Evolutionary conservation across 306 rosid species (phyloP).

Genomic region (Neltuma alba): DNA sequence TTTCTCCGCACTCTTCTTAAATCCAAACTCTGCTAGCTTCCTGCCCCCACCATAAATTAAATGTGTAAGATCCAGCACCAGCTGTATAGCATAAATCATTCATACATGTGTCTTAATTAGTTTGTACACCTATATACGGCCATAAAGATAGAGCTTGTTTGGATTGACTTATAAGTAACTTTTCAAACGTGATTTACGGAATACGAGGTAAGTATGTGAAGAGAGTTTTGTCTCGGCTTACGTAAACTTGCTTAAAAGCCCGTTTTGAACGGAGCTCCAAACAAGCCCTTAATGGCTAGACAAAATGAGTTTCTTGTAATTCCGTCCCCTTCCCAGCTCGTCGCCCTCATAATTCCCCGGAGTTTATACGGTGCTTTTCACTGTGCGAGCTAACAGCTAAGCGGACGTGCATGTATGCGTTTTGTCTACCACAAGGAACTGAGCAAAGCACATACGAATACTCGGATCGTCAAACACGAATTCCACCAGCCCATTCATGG

Average conservation of each 20-base stretch:
- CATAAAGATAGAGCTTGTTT: constrained; percentile 18
- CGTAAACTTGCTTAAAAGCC: too few species aligned
- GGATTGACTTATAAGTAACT: too few species aligned
- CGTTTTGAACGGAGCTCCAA: too few species aligned
- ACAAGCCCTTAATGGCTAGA: constrained; percentile 22
- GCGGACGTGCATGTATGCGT: constrained; percentile 51
- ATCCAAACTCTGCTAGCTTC: constrained; percentile 82
- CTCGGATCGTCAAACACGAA: constrained; percentile 25
- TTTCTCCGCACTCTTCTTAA: constrained; percentile 78
- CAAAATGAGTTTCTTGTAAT: constrained; percentile 25
- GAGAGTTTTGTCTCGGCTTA: too few species aligned
- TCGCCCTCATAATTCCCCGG: constrained; percentile 8
- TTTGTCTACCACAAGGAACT: constrained; percentile 40
- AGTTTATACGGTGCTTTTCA: constrained; percentile 33
- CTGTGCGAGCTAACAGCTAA: constrained; percentile 30
- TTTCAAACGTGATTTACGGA: too few species aligned
- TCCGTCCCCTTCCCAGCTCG: constrained; percentile 23
- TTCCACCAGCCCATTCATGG: constrained; percentile 14
- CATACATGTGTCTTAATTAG: constrained; percentile 19
- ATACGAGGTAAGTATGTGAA: too few species aligned
- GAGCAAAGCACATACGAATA: constrained; percentile 3
- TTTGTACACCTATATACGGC: not conserved
- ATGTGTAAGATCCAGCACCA: constrained; percentile 39
- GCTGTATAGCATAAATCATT: constrained; percentile 49
- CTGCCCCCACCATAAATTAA: constrained; percentile 61